A percentile compares a stretch with the other conserved stretches of the same genome.
Evolutionary conservation across 2,329 filamentous ascomycete genomes (phyloP).

Genomic region (Penicillium sp.): DNA sequence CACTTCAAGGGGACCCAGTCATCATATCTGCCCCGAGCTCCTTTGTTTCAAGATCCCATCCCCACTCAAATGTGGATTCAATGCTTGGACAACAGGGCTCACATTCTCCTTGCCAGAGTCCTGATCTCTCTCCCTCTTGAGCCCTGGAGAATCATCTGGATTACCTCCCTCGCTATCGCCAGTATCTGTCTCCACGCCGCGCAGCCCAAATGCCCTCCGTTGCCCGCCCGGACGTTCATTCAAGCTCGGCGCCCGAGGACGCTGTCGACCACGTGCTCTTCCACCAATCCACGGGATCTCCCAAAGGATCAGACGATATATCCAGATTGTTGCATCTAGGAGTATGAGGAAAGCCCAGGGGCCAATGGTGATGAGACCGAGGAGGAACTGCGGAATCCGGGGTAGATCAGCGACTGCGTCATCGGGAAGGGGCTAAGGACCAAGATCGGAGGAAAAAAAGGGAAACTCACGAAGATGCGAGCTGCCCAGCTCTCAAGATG

Average conservation of each 20-base stretch:
- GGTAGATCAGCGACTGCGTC: background rate
- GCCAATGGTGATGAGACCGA: conserved; percentile 59
- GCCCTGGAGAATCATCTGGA: background rate
- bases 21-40: conserved; percentile 9
- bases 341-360: conserved; percentile 62
- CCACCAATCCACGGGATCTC: conserved; percentile 61
- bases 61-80: conserved; percentile 1
- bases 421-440: background rate
- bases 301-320: conserved; percentile 57
- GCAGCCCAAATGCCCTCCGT: conserved; percentile 30
- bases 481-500: conserved; percentile 61
- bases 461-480: conserved; percentile 58
- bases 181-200: conserved; percentile 17
- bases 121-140: background rate
- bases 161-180: conserved; percentile 10
- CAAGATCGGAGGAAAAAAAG: background rate
- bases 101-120: conserved; percentile 12
- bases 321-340: conserved; percentile 63
- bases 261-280: conserved; percentile 56
- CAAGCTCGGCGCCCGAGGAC: conserved; percentile 61
- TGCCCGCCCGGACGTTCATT: conserved; percentile 55
- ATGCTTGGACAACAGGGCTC: conserved; percentile 2
- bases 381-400: conserved; percentile 50
- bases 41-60: conserved; percentile 16
- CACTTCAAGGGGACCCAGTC: background rate